Evolutionary conservation across 345 rosid genomes (phyloP).

Genomic region (Salix caprea): DNA sequence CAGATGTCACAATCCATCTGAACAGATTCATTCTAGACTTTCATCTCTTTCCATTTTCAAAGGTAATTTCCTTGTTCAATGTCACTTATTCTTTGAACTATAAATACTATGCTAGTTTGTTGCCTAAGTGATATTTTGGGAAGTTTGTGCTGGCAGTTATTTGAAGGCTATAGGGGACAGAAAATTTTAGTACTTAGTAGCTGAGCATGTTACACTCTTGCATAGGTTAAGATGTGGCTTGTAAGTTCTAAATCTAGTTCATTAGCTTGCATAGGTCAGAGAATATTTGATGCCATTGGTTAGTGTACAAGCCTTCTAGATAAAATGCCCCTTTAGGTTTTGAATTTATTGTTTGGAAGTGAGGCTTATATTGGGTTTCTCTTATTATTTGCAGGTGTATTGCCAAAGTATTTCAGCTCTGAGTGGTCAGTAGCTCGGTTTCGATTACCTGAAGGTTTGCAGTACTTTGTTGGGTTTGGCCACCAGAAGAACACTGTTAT

Average conservation of each 20-base stretch:
- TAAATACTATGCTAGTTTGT: not conserved
- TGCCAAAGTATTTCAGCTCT: conserved; percentile 94
- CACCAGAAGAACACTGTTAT: conserved; percentile 74
- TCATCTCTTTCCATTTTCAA: conserved; percentile 68
- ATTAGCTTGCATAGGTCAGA: not conserved
- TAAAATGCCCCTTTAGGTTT: not conserved
- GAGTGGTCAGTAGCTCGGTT: conserved; percentile 96
- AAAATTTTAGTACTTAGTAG: not conserved
- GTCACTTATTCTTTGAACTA: not conserved
- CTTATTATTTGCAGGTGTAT: conserved; percentile 48
- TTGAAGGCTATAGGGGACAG: not conserved
- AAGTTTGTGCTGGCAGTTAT: not conserved
- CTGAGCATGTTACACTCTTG: not conserved
- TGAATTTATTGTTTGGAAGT: not conserved
- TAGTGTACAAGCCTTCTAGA: not conserved
- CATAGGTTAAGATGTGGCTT: not conserved
- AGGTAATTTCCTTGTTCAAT: conserved; percentile 38
- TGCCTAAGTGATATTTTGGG: not conserved
- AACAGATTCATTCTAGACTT: conserved; percentile 27
- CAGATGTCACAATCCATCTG: conserved; percentile 31
- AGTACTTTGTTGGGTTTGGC: conserved; percentile 75
- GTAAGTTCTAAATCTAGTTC: not conserved
- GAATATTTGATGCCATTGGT: not conserved
- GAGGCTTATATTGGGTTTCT: not conserved
- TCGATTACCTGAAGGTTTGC: conserved; percentile 68